These are phyloP conservation scores for Colletotrichum cordylinicola DNA, from an alignment of 2,329 filamentous ascomycete species.

Conservation along the genomic window DNA sequence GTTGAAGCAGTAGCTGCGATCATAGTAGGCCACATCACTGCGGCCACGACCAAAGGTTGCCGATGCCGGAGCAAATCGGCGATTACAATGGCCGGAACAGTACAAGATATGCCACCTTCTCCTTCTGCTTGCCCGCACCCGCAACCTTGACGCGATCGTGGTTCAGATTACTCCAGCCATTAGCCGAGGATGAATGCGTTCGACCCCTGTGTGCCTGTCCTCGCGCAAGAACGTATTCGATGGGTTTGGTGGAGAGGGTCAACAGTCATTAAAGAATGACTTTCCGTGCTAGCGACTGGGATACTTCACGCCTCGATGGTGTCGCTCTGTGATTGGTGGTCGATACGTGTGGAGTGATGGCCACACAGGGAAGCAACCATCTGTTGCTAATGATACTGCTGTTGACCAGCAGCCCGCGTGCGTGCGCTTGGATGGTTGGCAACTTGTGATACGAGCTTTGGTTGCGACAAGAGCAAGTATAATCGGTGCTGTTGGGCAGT, in stretches of 20 bases:
- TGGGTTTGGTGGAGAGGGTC: neutral
- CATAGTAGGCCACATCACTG: no score
- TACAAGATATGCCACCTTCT: no score
- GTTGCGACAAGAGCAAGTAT: neutral
- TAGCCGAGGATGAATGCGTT: neutral
- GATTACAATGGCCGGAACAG: no score
- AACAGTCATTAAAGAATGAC: neutral
- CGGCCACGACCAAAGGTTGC: no score
- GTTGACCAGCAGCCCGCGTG: accelerated
- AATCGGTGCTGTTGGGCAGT: neutral
- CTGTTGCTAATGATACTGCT: neutral
- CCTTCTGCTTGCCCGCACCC: neutral
- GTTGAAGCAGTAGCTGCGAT: no score
- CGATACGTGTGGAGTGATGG: accelerated
- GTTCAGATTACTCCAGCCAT: neutral
- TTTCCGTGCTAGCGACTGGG: neutral
- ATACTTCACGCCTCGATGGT: neutral
- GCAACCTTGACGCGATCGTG: neutral
- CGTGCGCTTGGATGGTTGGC: neutral
- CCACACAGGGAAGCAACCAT: neutral
- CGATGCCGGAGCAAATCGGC: no score
- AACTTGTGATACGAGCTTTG: neutral
- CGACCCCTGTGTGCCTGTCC: neutral
- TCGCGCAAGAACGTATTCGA: neutral
- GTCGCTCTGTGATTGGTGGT: neutral